phyloP scores from a whole-genome alignment of 1,284 basidiomycete genomes.

The Fomitopsis pinicola region DNA sequence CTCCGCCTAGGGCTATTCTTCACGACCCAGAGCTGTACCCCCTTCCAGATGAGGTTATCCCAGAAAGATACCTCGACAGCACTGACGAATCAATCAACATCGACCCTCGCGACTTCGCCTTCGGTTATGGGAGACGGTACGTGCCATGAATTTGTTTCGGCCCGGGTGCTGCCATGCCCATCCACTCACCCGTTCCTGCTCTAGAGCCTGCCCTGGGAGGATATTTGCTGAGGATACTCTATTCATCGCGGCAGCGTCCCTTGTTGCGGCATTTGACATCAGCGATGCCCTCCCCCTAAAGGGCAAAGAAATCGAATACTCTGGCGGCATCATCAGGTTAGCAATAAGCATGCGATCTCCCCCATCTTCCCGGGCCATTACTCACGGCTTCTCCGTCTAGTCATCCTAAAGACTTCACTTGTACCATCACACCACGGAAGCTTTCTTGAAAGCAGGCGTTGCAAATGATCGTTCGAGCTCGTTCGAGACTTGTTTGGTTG shows the following conservation, averaged over 20 bases:
- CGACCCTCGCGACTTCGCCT: conserved; percentile 19
- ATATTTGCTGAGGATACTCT: conserved; percentile 11
- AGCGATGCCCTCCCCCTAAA: not conserved
- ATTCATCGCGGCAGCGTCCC: conserved; percentile 12
- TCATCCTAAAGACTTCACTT: not conserved
- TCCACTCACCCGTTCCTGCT: not conserved
- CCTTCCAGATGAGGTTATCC: conserved; percentile 24
- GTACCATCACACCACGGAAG: not conserved
- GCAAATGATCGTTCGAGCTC: no score
- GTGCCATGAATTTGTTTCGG: not conserved
- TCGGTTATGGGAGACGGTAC: conserved; percentile 26
- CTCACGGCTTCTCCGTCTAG: not conserved
- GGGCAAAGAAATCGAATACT: not conserved
- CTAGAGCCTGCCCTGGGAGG: conserved; percentile 9
- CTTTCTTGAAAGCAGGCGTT: no score
- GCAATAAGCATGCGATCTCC: no score
- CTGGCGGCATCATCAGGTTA: not conserved
- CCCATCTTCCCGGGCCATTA: no score
- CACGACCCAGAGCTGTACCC: conserved; percentile 24
- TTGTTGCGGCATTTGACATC: conserved; percentile 14
- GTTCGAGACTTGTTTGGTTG: no score
- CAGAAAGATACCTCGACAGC: conserved; percentile 21
- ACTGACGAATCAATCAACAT: conserved; percentile 11
- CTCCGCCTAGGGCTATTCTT: conserved; percentile 10
- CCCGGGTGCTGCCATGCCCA: no score